A percentile compares a stretch with the other conserved stretches of the same genome.
These are phyloP conservation scores for Exobasidium cylindrosporum DNA, from an alignment of 1,284 basidiomycete genomes.

Conservation along the genomic window DNA sequence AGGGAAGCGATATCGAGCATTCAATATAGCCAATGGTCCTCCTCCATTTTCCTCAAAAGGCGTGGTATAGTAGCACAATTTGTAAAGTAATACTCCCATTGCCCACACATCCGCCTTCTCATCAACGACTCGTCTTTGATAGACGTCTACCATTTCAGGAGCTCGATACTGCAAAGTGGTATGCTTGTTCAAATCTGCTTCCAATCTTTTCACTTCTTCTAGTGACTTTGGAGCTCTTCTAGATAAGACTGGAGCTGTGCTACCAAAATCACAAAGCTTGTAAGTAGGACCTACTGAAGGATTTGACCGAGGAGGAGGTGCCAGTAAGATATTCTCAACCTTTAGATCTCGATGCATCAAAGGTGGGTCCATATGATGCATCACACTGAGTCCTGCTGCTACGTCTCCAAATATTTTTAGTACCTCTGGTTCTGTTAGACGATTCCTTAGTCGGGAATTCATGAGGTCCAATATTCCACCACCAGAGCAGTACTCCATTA, in stretches of 20 bases:
- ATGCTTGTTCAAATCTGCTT: conserved; percentile 87
- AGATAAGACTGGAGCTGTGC: conserved; percentile 65
- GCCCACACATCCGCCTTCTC: conserved; percentile 86
- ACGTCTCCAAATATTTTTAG: conserved; percentile 76
- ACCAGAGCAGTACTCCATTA: conserved; percentile 92
- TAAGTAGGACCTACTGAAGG: conserved; percentile 59
- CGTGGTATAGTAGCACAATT: conserved; percentile 95
- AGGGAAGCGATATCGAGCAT: conserved; percentile 77
- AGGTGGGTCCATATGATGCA: conserved; percentile 84
- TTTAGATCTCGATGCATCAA: conserved; percentile 96
- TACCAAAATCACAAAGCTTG: conserved; percentile 98
- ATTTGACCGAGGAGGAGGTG: conserved; percentile 22
- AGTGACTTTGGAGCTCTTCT: conserved; percentile 35
- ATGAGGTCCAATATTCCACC: conserved; percentile 99
- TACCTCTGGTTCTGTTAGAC: conserved; percentile 90
- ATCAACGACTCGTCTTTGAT: conserved; percentile 75
- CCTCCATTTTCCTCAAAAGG: conserved; percentile 74
- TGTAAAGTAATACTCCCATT: conserved; percentile 73
- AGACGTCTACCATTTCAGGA: conserved; percentile 96
- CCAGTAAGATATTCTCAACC: conserved; percentile 84
- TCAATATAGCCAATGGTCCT: conserved; percentile 90
- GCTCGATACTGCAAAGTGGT: conserved; percentile 93
- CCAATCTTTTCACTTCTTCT: conserved; percentile 69
- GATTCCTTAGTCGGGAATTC: conserved; percentile 83
- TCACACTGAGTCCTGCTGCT: conserved; percentile 57